Base-by-base conservation (phyloP, 257 asterid species). In the Solanum arcanum region DNA sequence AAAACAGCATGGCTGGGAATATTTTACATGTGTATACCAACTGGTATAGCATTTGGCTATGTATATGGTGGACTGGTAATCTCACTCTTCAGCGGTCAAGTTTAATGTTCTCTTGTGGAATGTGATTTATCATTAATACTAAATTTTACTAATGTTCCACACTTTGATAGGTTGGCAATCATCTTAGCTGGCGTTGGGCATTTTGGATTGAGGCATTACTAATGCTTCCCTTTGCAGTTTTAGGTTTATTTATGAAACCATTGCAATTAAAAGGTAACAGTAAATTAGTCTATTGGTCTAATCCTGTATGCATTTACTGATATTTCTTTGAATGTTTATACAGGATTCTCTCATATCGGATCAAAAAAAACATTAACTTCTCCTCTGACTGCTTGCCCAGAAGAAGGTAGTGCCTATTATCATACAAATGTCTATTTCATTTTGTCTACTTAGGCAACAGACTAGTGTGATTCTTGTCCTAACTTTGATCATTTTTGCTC, bases 21-120 rank as follows among this genome's bases (percentile, higher is more conserved):
- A 75, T 97, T 97, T 91, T 97, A 95, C 93, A 95, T 96, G 99
- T 97, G 99, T 90, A 97, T 95, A 92, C 99, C 99, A 31, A 89
- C 94, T 18, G 99, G 99, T 86, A 73, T 94, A 52, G 99, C 99
- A 1, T 90, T 97, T 91, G 99, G 99, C 64, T 97, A 96, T 85
- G 96, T 97, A 86, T 97, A 94, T 86, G 99, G 99, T 89, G 99
- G 99, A 91, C 44, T 92, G 97, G 99, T 97, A 91, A 70, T 56
- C 35, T 44, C 39, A 52, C 39, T 21, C 44, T 76, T 75, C 18
- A 85, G 86, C 90, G 86, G 83, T 89, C 66, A 37, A 73, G 59
- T 52, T 86, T 52, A 47, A 47, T 35, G 83, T 31, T 72, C 60
- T 85, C 66, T 69, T 85, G 82, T 25, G 27, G 78, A 42, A 69